These are phyloP conservation scores for Coemansia sp. DNA, from an alignment of 192 early-diverging fungal genomes.

Conservation along the genomic window DNA sequence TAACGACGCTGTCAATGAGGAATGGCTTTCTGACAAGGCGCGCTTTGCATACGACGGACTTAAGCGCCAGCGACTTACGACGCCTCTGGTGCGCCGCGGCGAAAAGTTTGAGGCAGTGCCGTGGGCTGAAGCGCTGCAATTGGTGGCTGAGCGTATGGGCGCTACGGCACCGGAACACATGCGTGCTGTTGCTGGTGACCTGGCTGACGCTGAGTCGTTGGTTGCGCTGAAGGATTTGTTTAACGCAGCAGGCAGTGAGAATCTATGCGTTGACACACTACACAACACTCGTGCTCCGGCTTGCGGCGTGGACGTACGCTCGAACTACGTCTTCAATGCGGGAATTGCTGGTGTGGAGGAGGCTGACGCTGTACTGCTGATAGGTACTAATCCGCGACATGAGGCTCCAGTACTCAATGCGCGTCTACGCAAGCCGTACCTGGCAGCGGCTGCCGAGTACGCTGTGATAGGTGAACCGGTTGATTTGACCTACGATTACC, in stretches of 20 bases:
- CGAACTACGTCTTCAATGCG: slow-evolving; percentile 85
- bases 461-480: slow-evolving; percentile 76
- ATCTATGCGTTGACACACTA: slow-evolving; percentile 69
- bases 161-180: slow-evolving; percentile 63
- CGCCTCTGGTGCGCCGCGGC: slow-evolving; percentile 81
- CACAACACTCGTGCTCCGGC: slow-evolving; percentile 50
- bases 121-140: slow-evolving; percentile 82
- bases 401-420: slow-evolving; percentile 96
- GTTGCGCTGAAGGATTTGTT: slow-evolving; percentile 95
- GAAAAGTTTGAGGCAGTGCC: slow-evolving; percentile 78
- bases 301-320: slow-evolving; percentile 72
- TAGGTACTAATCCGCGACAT: slow-evolving; percentile 95
- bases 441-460: slow-evolving; percentile 76
- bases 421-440: slow-evolving; percentile 90
- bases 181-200: slow-evolving; percentile 84
- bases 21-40: slow-evolving; percentile 99
- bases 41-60: slow-evolving; percentile 93
- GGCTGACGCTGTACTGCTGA: slow-evolving; percentile 85
- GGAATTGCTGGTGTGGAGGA: slow-evolving; percentile 86
- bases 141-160: slow-evolving; percentile 65
- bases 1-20: slow-evolving; percentile 98
- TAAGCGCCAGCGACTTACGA: slow-evolving; percentile 92
- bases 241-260: slow-evolving; percentile 83
- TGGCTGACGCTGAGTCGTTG: slow-evolving; percentile 91
- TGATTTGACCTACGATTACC: slow-evolving; percentile 89